Base-by-base conservation (phyloP, 2,329 filamentous ascomycete genomes). In the Penicillium sp. region DNA sequence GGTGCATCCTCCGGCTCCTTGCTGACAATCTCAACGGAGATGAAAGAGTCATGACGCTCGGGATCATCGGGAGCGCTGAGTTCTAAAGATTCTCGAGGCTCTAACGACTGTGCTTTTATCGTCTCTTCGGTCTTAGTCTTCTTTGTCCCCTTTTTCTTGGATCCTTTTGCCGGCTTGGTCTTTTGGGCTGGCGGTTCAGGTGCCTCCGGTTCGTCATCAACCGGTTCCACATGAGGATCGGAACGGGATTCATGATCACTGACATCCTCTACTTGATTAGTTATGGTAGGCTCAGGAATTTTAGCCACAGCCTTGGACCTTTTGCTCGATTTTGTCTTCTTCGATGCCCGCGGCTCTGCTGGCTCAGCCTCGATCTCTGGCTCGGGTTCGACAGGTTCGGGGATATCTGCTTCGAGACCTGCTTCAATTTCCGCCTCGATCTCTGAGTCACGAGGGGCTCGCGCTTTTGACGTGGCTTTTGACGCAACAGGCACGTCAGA, bases 361-460 rank as follows among this genome's bases (percentile, higher is more conserved):
- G 39, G 44, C 32, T 59, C 43, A 1, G 56, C 29, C 32, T 66
- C 62, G 16, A 24, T n/a, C 20, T 35, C 18, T 24, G 56, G 50
- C 13, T 40, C 58, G 8, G 79, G 70, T 37, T 85, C 83, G 14
- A 82, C 79, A 31, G 34, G 40, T 32, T 86, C 81, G 2, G 78
- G 80, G 26, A 82, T 66, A 1, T 79, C 82, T 31, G 79, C 76
- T 42, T 87, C 83, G 10, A 89, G 78, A 55, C 88, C 87, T 2
- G 82, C 85, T 65, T 88, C 82, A 1, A 90, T 76, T 47, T 84
- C 84, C 22, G 82, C 81, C 50, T 90, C 85, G 37, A 89, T 81
- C 60, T 89, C 86, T 1, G 85, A 82, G 58, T 89, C 85, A 53
- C 84, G 79, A 0, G 82, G 81, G 11, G 82, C 72, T 5, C 72